phyloP scores from a whole-genome alignment of 176 grass and related monocot species.

The Saccharum spontaneum region DNA sequence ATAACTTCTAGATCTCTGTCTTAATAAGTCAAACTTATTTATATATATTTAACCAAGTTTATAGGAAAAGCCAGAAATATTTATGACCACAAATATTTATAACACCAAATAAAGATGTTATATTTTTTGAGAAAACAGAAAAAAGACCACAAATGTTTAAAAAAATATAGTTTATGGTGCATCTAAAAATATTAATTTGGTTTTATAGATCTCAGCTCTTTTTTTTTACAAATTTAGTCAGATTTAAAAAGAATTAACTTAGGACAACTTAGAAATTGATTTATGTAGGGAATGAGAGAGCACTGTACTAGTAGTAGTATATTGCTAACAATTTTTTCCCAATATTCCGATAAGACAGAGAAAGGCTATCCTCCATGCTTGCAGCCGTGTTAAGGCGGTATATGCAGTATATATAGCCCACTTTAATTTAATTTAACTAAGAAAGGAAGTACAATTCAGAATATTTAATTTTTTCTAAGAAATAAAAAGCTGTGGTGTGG shows the following conservation, averaged over 20 bases:
- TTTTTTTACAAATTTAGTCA: background rate
- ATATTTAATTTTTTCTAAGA: background rate
- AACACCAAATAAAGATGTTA: too few species aligned
- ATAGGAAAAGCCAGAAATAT: background rate
- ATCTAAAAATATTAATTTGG: background rate
- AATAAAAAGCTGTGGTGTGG: background rate
- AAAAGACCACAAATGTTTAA: too few species aligned
- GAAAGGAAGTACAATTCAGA: background rate
- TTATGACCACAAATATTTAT: background rate
- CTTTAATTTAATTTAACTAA: background rate
- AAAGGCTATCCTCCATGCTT: background rate
- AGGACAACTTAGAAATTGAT: too few species aligned
- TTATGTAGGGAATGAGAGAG: too few species aligned
- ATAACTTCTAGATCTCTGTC: too few species aligned
- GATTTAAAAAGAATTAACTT: too few species aligned
- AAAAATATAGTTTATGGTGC: background rate
- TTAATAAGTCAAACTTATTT: too few species aligned
- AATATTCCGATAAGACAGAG: too few species aligned
- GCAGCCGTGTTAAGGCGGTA: conserved; percentile 9
- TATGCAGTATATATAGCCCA: background rate
- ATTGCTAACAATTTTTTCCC: too few species aligned
- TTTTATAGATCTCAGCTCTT: background rate
- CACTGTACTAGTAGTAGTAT: too few species aligned
- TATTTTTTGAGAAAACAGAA: too few species aligned
- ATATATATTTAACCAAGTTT: background rate